Evolutionary conservation across 2,329 filamentous ascomycete genomes (phyloP), one percentile per base, ranked within the genome.

Genomic region (Neonectria punicea): DNA sequence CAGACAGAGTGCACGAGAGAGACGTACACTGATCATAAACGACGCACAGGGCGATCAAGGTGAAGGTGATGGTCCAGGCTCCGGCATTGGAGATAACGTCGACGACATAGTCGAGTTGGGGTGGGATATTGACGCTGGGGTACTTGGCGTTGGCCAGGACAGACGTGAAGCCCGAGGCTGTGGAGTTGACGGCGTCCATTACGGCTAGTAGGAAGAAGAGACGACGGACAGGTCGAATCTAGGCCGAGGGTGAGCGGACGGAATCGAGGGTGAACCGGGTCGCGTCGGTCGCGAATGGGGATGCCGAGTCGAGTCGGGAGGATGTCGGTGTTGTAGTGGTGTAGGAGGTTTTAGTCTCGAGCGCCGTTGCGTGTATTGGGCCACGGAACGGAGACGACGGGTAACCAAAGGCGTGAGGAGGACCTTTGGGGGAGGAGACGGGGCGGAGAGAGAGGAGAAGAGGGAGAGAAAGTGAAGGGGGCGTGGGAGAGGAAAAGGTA

Each of bases 21-120:
- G 28, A 85, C 92, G 79, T 85, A 97, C 95, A 84, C 84, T 98
- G 95, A 81, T 98, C 95, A 80, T 98, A 98, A 66, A 90, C 87
- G 63, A 97, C 87, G 58, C 91, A 88, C 9, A 92, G 75, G 36
- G 91, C 83, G 61, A 98, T 78, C 55, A 96, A 68, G 16, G 93
- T 93, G 70, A 94, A 78, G 36, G 92, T 72, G 70, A 93, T 84
- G 67, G 90, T 90, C 79, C 86, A 84, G 32, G 79, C 78, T 73
- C 87, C 89, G 62, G 88, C 82, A 63, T 87, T 87, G 72, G 88
- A 83, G 71, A 89, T 74, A 80, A 80, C 71, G 41, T 86, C 83
- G 80, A 90, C 75, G 80, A 85, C 74, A 83, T 81, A 80, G 71
- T 87, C 84, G 68, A 91, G 76, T 70, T 87, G 85, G 47, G 86